phyloP scores from a whole-genome alignment of 805 yeast genomes.

The Schwanniomyces yamadae region DNA sequence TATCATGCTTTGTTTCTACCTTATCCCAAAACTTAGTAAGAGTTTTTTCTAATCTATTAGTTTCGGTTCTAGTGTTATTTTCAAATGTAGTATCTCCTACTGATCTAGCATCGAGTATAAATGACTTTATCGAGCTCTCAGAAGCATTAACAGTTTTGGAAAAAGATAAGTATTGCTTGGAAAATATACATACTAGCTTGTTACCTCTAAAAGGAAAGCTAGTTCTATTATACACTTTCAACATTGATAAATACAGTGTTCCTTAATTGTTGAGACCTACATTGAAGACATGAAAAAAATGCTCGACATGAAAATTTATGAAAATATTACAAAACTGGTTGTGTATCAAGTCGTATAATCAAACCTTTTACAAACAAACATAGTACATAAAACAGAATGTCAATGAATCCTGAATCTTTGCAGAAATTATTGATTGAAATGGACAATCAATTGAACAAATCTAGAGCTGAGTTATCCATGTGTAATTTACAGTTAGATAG shows the following conservation, averaged over 20 bases:
- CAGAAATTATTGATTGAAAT: slow-evolving; percentile 62
- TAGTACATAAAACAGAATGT: slow-evolving; percentile 29
- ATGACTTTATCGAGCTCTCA: slow-evolving; percentile 15
- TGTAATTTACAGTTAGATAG: slow-evolving; percentile 53
- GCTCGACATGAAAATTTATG: no score
- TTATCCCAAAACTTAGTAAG: slow-evolving; percentile 79
- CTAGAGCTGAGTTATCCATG: slow-evolving; percentile 58
- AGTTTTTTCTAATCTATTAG: slow-evolving; percentile 70
- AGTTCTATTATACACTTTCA: no score
- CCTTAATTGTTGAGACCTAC: no score
- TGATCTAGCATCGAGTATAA: slow-evolving; percentile 12
- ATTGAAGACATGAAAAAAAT: no score
- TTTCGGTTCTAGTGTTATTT: slow-evolving; percentile 54
- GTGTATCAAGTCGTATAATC: no score
- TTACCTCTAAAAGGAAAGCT: no score
- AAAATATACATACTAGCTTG: neutral
- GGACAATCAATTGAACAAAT: slow-evolving; percentile 60
- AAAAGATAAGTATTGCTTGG: neutral
- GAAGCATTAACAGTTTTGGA: slow-evolving; percentile 12
- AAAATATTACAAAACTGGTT: no score
- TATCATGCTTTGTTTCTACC: slow-evolving; percentile 45
- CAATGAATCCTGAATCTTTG: slow-evolving; percentile 46
- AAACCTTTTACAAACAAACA: no score
- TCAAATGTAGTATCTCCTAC: slow-evolving; percentile 43
- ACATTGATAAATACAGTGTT: no score